Base-by-base conservation (phyloP, 768 basidiomycete species). In the Leccinellum albellum region DNA sequence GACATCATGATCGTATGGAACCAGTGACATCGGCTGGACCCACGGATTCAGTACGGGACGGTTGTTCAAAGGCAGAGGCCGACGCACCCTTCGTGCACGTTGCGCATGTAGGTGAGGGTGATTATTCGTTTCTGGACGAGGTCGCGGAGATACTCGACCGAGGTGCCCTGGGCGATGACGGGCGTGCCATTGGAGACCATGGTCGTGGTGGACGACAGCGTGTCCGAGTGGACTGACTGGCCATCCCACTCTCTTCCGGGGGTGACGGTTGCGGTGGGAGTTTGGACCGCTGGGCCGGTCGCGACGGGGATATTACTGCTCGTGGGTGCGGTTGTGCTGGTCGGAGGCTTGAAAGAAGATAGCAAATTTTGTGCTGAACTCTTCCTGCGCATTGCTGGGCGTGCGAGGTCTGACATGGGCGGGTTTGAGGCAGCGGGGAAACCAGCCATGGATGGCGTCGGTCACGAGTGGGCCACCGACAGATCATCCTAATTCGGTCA, bases 1-100 rank as follows among this genome's bases (percentile, higher is more conserved):
- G 87, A 85, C 64, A 94, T 82, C 66, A 89, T 79, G 62, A 94
- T 85, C 13, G 93, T 94, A 69, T 92, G 89, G 66, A 91, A 91
- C 91, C 91, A 93, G 67, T 91, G 87, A 60, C 85, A 86, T 54
- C 84, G 85, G 53, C 91, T 93, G 21, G 66, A 26, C 28, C 31
- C 9, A 3, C 40, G 37, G 20, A 32, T 29, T 61, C 46, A 62
- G 51, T 13, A 53, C 47, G 55, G 20, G 32, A 32, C 23, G 8
- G 44, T 40, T 8, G 40, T 15, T 50, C 45, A 33, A 13, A 42
- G 35, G 50, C 54, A 28, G 47, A 52, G 49, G 4, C 21, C 46
- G 50, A 79, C 86, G 64, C 61, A 92, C 89, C 93, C 93, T 72
- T 93, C 90, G 61, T 93, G 88, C 31, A 91, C 86, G 64, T 84